A percentile compares a stretch with the other conserved stretches of the same genome.
Evolutionary conservation across 2,329 filamentous ascomycete species (phyloP).

Genomic region (Chlorencoelia australis): DNA sequence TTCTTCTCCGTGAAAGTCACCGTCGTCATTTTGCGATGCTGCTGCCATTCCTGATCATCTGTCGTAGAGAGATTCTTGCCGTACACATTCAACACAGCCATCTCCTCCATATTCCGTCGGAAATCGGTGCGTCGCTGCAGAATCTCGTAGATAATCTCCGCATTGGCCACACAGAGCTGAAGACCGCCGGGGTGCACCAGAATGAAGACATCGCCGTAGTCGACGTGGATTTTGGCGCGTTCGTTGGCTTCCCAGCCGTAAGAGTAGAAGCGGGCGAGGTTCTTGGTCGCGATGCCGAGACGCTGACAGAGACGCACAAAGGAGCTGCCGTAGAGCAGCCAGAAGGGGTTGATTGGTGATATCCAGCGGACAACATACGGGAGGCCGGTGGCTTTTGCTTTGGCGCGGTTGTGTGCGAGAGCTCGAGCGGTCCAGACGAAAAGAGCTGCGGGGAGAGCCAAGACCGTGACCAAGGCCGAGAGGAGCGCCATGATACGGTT

Average conservation of each 20-base stretch:
- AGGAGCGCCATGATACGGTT: not conserved
- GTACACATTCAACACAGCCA: conserved; percentile 2
- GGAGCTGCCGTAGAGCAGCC: conserved; percentile 3
- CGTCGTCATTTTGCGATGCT: conserved; percentile 2
- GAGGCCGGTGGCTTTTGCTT: not conserved
- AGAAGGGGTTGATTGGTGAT: conserved; percentile 1
- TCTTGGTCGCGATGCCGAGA: not conserved
- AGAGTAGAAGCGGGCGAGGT: conserved; percentile 1
- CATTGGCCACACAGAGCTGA: not conserved
- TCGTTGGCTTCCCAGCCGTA: conserved; percentile 3
- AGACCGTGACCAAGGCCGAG: not conserved
- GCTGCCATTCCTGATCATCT: not conserved
- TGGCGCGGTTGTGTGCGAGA: not conserved
- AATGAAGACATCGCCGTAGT: conserved; percentile 1
- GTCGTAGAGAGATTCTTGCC: not conserved
- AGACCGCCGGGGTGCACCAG: not conserved
- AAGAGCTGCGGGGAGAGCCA: not conserved
- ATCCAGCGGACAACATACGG: not conserved
- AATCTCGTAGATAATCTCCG: not conserved
- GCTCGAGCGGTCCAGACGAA: not conserved
- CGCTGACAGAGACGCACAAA: not conserved
- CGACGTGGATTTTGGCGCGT: not conserved
- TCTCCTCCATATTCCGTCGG: conserved; percentile 1
- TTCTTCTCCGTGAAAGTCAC: conserved; percentile 1
- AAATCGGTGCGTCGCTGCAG: not conserved